Evolutionary conservation across 148 eudicot species (phyloP).

Genomic region (Talinum fruticosum): DNA sequence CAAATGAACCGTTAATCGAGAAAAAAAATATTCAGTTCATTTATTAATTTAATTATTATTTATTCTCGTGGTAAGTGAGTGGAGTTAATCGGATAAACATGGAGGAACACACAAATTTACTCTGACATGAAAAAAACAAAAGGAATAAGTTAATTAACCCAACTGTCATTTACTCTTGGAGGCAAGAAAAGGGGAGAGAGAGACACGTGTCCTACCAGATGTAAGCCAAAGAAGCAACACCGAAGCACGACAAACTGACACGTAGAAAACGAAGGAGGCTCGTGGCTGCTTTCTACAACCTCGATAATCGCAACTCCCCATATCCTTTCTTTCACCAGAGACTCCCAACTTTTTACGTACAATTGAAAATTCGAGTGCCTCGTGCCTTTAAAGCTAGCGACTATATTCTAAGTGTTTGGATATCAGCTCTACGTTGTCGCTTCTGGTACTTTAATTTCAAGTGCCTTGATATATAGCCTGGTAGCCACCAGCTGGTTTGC

Average conservation of each 20-base stretch:
- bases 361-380: background rate
- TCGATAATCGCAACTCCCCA: background rate
- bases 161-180: background rate
- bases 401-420: background rate
- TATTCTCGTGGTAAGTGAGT: too few relatives aligned
- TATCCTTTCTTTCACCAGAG: background rate
- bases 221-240: background rate
- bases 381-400: background rate
- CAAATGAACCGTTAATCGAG: too few relatives aligned
- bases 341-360: background rate
- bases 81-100: background rate
- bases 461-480: too few relatives aligned
- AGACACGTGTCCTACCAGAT: conserved; percentile 12
- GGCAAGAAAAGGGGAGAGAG: background rate
- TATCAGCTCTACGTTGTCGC: background rate
- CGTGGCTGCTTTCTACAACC: conserved; percentile 6
- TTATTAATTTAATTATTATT: too few relatives aligned
- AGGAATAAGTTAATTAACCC: background rate
- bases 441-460: background rate
- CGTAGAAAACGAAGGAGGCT: background rate
- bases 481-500: too few relatives aligned
- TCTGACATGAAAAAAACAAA: background rate
- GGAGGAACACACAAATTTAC: background rate
- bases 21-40: too few relatives aligned
- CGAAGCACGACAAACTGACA: conserved; percentile 5